phyloP scores from a whole-genome alignment of 1,284 basidiomycete genomes.

The Papiliotrema fonsecae region DNA sequence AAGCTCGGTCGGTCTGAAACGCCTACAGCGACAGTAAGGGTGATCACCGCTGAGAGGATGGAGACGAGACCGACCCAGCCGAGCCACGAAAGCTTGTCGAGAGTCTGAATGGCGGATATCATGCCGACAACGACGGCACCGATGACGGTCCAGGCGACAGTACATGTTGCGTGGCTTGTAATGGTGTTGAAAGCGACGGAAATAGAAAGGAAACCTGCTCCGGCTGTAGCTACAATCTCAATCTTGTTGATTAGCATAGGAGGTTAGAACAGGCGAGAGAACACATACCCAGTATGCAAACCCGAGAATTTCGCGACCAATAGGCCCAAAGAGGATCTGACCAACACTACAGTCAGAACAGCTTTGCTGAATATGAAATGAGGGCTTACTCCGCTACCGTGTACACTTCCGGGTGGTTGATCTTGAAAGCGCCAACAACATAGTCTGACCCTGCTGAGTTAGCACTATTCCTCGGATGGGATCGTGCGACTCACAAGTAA shows the following conservation, averaged over 20 bases:
- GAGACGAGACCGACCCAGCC: constrained; percentile 37
- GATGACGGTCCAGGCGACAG: constrained; percentile 41
- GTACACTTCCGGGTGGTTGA: constrained; percentile 31
- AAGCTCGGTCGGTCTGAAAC: constrained; percentile 35
- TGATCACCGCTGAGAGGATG: constrained; percentile 40
- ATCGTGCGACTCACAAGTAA: constrained; percentile 26
- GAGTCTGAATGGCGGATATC: constrained; percentile 39
- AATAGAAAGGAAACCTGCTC: constrained; percentile 32
- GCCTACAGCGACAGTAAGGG: constrained; percentile 45
- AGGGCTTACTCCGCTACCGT: constrained; percentile 15
- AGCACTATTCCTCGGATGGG: no score
- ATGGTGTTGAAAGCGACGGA: constrained; percentile 48
- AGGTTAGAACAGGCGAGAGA: background rate
- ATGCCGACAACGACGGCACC: constrained; percentile 27
- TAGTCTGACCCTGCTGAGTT: constrained; percentile 30
- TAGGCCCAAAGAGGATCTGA: constrained; percentile 26
- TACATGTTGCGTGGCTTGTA: constrained; percentile 38
- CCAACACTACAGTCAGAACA: constrained; percentile 21
- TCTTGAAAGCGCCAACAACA: constrained; percentile 36
- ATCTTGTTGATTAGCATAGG: constrained; percentile 1
- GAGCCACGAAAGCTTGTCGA: constrained; percentile 43
- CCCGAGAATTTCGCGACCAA: constrained; percentile 32
- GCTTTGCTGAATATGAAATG: background rate
- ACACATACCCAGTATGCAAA: constrained; percentile 26
- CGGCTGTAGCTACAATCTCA: constrained; percentile 20